Evolutionary conservation across 306 rosid genomes (phyloP), one percentile per base, ranked within the genome.

Genomic region (Rubus parviflorus): DNA sequence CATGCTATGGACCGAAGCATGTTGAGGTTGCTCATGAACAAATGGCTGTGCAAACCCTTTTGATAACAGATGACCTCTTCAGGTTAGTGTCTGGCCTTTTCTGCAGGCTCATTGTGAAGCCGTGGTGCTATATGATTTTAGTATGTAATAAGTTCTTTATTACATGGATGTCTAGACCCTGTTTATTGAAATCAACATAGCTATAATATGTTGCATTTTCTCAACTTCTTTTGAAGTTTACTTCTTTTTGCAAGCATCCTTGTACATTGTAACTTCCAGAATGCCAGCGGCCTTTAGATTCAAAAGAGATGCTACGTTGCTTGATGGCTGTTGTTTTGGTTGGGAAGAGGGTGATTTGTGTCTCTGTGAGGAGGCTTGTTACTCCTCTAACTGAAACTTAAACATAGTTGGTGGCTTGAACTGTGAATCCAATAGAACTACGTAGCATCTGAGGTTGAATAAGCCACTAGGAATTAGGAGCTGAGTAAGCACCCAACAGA

Each of bases 21-120:
- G 93, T 95, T 62, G 99, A 95, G 85, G 93, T 95, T 80, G 99
- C 99, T 80, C 90, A 89, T 79, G 99, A 95, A 79, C 92, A 93
- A 75, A 79, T 95, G 87, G 97, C 99, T 77, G 85, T 95, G 65
- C 97, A 95, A 80, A 87, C 92, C 20, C 91, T 95, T 74, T 92
- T 95, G 70, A 86, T 95, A 72, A 87, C 97, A 2, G 99, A 95
- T 72, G 92, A 87, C 6, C 97, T 95, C 68, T 95, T 95, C 90
- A 92, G 99, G 99, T 92, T 72, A 20, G 88, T 60, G 72, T 57
- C n/a, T 63, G 22, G 46, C 7, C 20, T 65, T 75, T 15, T 46
- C 8, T 37, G 51, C 65, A n/a, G 46, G 20, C 76, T 46, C 52
- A 35, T 41, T 30, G 56, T 16, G 56, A 47, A 68, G 47, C 23